These are phyloP conservation scores for Vicia faba DNA, from an alignment of 306 rosid genomes.

Conservation along the genomic window DNA sequence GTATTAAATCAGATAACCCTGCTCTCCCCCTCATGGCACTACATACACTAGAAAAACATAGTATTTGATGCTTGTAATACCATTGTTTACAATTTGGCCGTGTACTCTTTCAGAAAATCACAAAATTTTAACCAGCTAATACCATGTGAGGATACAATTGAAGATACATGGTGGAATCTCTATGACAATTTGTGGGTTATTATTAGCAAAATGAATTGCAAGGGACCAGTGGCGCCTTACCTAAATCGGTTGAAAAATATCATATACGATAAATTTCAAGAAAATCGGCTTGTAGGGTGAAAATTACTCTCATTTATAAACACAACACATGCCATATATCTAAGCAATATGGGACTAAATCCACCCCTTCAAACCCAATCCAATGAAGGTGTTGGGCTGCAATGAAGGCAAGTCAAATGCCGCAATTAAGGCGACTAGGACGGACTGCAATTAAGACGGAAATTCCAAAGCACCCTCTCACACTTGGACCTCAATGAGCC, in stretches of 20 bases:
- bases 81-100: constrained; percentile 36
- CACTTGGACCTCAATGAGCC: too few relatives aligned
- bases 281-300: neutral
- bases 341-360: too few relatives aligned
- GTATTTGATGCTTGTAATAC: constrained; percentile 18
- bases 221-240: constrained; percentile 66
- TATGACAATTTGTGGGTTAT: constrained; percentile 81
- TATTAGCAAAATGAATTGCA: constrained; percentile 81
- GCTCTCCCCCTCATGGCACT: neutral
- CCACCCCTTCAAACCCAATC: too few relatives aligned
- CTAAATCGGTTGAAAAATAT: constrained; percentile 52
- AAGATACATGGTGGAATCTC: constrained; percentile 85
- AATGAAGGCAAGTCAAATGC: too few relatives aligned
- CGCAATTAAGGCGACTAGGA: too few relatives aligned
- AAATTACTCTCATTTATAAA: too few relatives aligned
- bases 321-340: too few relatives aligned
- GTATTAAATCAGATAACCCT: constrained; percentile 46
- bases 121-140: constrained; percentile 51
- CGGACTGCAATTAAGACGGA: too few relatives aligned
- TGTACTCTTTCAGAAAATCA: constrained; percentile 51
- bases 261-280: neutral
- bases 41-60: neutral
- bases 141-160: constrained; percentile 51
- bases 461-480: too few relatives aligned
- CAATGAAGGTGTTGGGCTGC: too few relatives aligned